These are phyloP conservation scores for Ogataea paraovalis DNA, from an alignment of 805 yeast species.

Conservation along the genomic window DNA sequence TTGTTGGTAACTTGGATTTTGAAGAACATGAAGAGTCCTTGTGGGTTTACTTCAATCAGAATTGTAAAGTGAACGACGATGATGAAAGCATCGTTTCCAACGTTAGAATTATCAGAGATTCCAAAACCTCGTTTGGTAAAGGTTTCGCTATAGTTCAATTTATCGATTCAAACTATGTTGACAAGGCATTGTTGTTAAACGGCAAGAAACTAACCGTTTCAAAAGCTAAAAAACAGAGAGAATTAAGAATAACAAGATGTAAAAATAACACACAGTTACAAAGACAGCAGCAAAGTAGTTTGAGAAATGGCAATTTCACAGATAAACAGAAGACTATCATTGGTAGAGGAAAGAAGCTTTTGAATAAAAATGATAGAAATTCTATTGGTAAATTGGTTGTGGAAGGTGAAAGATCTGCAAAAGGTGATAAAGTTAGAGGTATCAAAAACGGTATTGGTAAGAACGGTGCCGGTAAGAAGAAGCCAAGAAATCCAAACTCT, in stretches of 20 bases:
- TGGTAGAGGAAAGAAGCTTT: slow-evolving; percentile 72
- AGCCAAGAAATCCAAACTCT: slow-evolving; percentile 52
- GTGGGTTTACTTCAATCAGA: slow-evolving; percentile 69
- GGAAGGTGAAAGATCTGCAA: slow-evolving; percentile 78
- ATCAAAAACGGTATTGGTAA: slow-evolving; percentile 50
- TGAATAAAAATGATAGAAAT: slow-evolving; percentile 78
- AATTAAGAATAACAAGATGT: slow-evolving; percentile 73
- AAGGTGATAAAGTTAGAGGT: slow-evolving; percentile 60
- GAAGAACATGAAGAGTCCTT: slow-evolving; percentile 87
- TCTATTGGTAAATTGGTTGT: slow-evolving; percentile 55
- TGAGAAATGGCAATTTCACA: slow-evolving; percentile 19
- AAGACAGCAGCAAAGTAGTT: slow-evolving; percentile 23
- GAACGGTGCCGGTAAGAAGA: slow-evolving; percentile 39
- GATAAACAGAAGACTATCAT: slow-evolving; percentile 70
- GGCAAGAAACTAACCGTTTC: slow-evolving; percentile 48
- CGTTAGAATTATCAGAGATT: slow-evolving; percentile 86
- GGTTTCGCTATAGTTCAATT: slow-evolving; percentile 97
- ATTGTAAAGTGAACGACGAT: slow-evolving; percentile 40
- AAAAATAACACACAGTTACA: slow-evolving; percentile 35
- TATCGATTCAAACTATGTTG: slow-evolving; percentile 64
- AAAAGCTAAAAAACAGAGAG: slow-evolving; percentile 41
- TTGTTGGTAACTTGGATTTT: slow-evolving; percentile 91
- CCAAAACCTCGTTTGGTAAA: slow-evolving; percentile 92
- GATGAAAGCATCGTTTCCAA: slow-evolving; percentile 58
- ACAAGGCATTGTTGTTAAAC: slow-evolving; percentile 74